A percentile compares a stretch with the other conserved stretches of the same genome.
phyloP scores from a whole-genome alignment of 345 rosid genomes.

The Sisymbrium irio region DNA sequence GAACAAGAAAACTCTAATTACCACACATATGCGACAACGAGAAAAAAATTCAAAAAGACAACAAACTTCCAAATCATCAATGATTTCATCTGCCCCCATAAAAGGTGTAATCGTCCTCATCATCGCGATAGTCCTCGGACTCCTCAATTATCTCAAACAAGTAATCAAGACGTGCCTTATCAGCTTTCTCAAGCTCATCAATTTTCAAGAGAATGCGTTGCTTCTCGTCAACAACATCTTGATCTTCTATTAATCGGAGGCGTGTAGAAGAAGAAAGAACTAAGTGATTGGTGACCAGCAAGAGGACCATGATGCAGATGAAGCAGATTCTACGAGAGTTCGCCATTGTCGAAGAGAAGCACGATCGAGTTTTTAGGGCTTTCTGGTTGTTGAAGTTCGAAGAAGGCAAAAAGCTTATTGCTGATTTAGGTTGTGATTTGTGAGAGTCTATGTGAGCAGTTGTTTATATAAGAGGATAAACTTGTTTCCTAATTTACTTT shows the following conservation, averaged over 20 bases:
- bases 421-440: neutral
- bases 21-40: too few relatives aligned
- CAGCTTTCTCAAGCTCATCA: constrained; percentile 13
- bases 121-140: neutral
- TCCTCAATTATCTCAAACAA: neutral
- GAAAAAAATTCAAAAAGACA: too few relatives aligned
- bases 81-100: too few relatives aligned
- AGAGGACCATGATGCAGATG: constrained; percentile 3
- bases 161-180: neutral
- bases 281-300: constrained; percentile 2
- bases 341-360: constrained; percentile 9
- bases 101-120: too few relatives aligned
- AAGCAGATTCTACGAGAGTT: constrained; percentile 8
- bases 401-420: too few relatives aligned
- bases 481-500: neutral
- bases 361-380: neutral
- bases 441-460: neutral
- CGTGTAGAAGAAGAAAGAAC: constrained; percentile 10
- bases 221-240: neutral
- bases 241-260: neutral
- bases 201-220: neutral
- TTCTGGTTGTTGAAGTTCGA: neutral
- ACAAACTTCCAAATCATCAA: too few relatives aligned
- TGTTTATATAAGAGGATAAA: neutral
- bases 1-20: too few relatives aligned